Base-by-base conservation (phyloP, 345 rosid genomes). In the Turritis glabra region DNA sequence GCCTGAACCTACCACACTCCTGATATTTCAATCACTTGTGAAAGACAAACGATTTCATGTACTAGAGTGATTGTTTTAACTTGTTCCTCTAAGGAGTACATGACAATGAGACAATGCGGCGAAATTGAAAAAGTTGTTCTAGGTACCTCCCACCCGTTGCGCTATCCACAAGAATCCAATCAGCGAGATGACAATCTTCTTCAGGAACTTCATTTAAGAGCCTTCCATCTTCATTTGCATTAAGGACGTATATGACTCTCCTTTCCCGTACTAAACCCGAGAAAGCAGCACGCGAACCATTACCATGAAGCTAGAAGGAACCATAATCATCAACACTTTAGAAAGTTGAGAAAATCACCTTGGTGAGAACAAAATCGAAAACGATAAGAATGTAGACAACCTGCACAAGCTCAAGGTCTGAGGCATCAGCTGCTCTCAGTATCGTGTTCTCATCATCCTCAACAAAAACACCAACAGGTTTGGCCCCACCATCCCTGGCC, bases 381-480 rank as follows among this genome's bases (percentile, higher is more conserved):
- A 2, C 46, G 17, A 63, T 32, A 64, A 60, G 23, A 78, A 30
- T 33, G 35, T 65, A 65, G 19, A 62, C 29, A 61, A 87, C 99
- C 93, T 92, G 94, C 70, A 95, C 84, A 78, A 87, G 80, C 58
- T 89, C 96, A 59, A 89, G 87, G 81, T 89, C 81, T 5, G 97
- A 77, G 4, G 79, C 76, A 64, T 90, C 90, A 23, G 90, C 84
- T 60, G 88, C 92, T 74, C 86, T 84, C 15, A 86, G 43, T 68
- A 92, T 88, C 2, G 90, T 88, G 26, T 76, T 75, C 4, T 80
- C 81, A 63, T 90, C 90, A 76, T 95, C 98, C 48, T 90, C 91
- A 48, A 90, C 98, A 81, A 90, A 90, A 33, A 92, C 96, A 62
- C 98, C 98, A 71, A 90, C 96, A 11, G 97, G 92, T 62, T 77